Base-by-base conservation (phyloP, 2,329 filamentous ascomycete species). In the Botrytis elliptica region DNA sequence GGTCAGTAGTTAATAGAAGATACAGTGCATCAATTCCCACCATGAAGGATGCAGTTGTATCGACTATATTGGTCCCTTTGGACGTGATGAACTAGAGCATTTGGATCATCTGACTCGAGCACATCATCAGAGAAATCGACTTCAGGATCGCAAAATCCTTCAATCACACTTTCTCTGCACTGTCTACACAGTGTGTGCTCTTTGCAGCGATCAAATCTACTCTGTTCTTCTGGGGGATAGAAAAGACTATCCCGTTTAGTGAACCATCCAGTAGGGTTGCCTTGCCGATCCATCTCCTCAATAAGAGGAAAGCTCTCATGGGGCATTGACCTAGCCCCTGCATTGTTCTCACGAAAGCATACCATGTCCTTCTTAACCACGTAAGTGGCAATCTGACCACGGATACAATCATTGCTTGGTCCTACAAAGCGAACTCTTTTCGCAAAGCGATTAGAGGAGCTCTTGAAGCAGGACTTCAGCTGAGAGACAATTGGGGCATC, bases 401-500 rank as follows among this genome's bases (percentile, higher is more conserved):
- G 66, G 4, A 57, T 49, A 25, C 52, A 40, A 60, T 60, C 52
- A n/a, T 22, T 22, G 42, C 52, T 44, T 59, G 44, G 71, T 70
- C 68, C 66, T 69, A 14, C 66, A 44, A 72, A 72, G 14, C 63
- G 33, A 25, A 72, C 71, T 49, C 63, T 59, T 57, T 49, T 72
- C 42, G 70, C 40, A 59, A 64, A 46, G 46, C 49, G 70, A 72
- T 22, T 14, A 72, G 63, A 40, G 38, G 10, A 40, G 42, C 9
- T 52, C 59, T 49, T 72, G 20, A 72, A 49, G 44, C 71, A 72
- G 8, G 71, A 72, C 59, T 72, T 72, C 49, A 62, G 71, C 64
- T 69, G 33, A 44, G 36, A 52, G 29, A 55, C 20, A n/a, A 29
- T 57, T 40, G 65, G 65, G 22, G 66, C 66, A 69, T 69, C 49